A percentile compares a stretch with the other conserved stretches of the same genome.
Evolutionary conservation across 805 yeast genomes (phyloP).

Genomic region (Candida ficus): DNA sequence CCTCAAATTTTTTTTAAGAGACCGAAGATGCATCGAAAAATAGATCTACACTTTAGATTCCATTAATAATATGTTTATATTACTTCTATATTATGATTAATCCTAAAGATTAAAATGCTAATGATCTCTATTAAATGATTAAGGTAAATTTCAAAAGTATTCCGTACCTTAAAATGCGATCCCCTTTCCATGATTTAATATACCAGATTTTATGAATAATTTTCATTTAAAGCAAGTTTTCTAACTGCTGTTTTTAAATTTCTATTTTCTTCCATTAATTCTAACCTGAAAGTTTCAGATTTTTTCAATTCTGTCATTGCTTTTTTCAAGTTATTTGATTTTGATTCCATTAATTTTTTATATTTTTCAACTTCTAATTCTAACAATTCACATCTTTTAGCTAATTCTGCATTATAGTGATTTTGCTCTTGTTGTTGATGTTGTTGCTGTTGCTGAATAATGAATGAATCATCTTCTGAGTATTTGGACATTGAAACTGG

Average conservation of each 20-base stretch:
- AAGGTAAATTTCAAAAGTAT: too few relatives aligned
- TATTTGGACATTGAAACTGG: neutral
- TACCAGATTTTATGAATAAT: conserved; percentile 2
- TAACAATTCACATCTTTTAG: conserved; percentile 1
- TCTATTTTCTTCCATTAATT: conserved; percentile 32
- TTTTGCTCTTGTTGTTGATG: too few relatives aligned
- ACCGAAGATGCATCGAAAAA: too few relatives aligned
- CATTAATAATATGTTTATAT: too few relatives aligned
- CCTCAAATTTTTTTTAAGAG: neutral
- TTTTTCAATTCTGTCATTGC: conserved; percentile 29
- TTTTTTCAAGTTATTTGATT: conserved; percentile 29
- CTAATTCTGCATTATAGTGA: too few relatives aligned
- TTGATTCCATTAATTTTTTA: conserved; percentile 29
- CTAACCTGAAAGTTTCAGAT: conserved; percentile 33
- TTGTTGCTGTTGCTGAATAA: too few relatives aligned
- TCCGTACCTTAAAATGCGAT: too few relatives aligned
- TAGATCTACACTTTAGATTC: too few relatives aligned
- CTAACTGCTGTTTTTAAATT: conserved; percentile 26
- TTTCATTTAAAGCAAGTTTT: conserved; percentile 17
- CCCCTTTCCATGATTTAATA: too few relatives aligned
- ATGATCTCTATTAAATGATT: too few relatives aligned
- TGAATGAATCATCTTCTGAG: neutral
- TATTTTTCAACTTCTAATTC: conserved; percentile 18
- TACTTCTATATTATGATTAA: too few relatives aligned
- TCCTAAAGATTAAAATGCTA: too few relatives aligned